Base-by-base conservation (phyloP, 208 protist species). In the Wallacemonas rigidus region DNA sequence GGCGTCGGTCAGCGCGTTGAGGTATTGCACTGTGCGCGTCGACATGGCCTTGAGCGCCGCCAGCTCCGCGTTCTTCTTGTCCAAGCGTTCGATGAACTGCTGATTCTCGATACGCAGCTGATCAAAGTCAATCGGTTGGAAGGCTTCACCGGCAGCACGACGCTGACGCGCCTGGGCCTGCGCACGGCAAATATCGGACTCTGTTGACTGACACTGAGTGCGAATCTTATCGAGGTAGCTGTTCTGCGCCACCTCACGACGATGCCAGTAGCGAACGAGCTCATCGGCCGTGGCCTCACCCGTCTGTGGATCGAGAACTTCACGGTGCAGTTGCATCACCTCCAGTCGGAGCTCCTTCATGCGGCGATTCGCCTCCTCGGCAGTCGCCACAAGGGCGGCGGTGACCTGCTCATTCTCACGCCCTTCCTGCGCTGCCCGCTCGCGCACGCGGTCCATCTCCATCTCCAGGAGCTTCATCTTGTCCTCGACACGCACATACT, bases 51-150 rank as follows among this genome's bases (percentile, higher is more conserved):
- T 99, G n/a, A 99, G 81, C 62, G 90, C 81, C 14, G 97, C 86
- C 39, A 98, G 79, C 77, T 99, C 97, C 45, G 81, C 84, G 81
- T 98, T 99, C 67, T 97, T 97, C 70, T 96, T 79, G 41, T 98
- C 94, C 48, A 98, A 97, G 57, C 95, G 92, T 63, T 98, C 94
- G n/a, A 80, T 91, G 70, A 97, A 96, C 82, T 98, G 93, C 75
- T 98, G 90, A 69, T 99, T 98, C 70, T 98, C 97, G 77, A 99
- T 99, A 50, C 93, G 88, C 4, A 99, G 87, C 85, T 99, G 97
- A 54, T 98, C 94, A 76, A 98, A 98, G 71, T 99, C 97, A 70
- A 98, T 97, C 1, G 87, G 83, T 61, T 95, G 92, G 69, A 98
- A 95, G 8, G 92, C 89, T 51, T 97, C 95, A 14, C 97, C 97